These are phyloP conservation scores for Citrus australasica DNA, from an alignment of 345 rosid species.

Conservation along the genomic window DNA sequence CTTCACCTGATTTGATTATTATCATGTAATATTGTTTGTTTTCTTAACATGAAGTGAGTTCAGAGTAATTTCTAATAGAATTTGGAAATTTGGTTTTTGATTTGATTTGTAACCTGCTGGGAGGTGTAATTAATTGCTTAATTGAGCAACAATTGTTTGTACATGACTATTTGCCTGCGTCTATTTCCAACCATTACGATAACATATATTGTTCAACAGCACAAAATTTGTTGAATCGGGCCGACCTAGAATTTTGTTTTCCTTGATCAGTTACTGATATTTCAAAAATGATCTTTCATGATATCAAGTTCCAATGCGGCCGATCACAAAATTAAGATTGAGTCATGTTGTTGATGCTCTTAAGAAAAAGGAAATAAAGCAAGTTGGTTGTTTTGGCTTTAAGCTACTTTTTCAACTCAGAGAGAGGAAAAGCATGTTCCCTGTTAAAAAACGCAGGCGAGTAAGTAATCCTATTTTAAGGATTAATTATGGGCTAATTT, in stretches of 20 bases:
- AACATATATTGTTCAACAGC: neutral
- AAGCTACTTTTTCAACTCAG: neutral
- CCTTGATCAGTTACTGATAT: neutral
- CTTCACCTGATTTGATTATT: slow-evolving; percentile 44
- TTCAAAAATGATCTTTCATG: too few relatives aligned
- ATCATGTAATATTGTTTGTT: neutral
- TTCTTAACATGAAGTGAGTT: neutral
- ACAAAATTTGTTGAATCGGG: too few relatives aligned
- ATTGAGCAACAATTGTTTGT: neutral
- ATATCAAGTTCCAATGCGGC: neutral
- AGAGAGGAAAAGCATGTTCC: neutral
- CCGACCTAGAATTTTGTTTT: neutral
- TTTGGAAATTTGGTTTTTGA: neutral
- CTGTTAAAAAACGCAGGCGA: neutral
- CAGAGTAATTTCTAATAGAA: neutral
- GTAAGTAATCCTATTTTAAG: neutral
- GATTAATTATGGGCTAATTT: neutral
- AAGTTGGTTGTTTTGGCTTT: neutral
- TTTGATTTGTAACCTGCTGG: neutral
- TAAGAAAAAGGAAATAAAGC: neutral
- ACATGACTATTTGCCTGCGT: neutral
- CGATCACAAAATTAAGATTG: neutral
- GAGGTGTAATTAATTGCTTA: neutral
- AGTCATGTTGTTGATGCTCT: neutral
- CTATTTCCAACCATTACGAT: neutral